Base-by-base conservation (phyloP, 192 early-diverging fungal species). In the Backusella macrospora region DNA sequence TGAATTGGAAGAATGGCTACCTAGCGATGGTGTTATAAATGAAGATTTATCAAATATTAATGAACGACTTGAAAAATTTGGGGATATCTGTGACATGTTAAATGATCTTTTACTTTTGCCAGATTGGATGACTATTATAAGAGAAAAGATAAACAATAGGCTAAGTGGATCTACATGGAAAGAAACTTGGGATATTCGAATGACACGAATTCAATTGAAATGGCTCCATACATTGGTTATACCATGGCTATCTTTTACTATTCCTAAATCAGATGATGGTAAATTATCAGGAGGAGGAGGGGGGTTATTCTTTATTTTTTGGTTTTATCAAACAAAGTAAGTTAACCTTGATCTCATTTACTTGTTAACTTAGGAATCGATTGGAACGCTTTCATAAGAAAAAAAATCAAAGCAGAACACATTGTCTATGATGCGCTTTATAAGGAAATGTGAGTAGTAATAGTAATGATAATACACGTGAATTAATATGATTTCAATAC, bases 211-310 rank as follows among this genome's bases (percentile, higher is more conserved):
- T 16, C 62, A 73, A 34, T 23, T 73, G 8, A 45, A 65, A 14
- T 63, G 64, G 45, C 37, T 73, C 6, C 72, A 73, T 46, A 15
- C 21, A 12, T 45, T 62, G 6, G 34, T 73, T 47, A 44, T 73
- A 45, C 72, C 72, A 15, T 73, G 72, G 72, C 13, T 73, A 66
- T 73, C 72, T 16, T 62, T 65, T 48, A 34, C 26, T 70, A 29
- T 68, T 29, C 43, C 67, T 15, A 68, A n/a, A 16, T 34, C 16
- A 40, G 49, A 52, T 10, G 18, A 23, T 3, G 49, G 49, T 52
- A 52, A 6, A 21, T 9, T 21, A 34, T 34, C 29, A 34, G 2
- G 29, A 34, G 29, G 38, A n/a, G n/a, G n/a, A n/a, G n/a, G n/a
- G n/a, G n/a, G n/a, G n/a, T n/a, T n/a, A n/a, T n/a, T n/a, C n/a